Base-by-base conservation (phyloP, 768 basidiomycete species). In the Suillus ampliporus region DNA sequence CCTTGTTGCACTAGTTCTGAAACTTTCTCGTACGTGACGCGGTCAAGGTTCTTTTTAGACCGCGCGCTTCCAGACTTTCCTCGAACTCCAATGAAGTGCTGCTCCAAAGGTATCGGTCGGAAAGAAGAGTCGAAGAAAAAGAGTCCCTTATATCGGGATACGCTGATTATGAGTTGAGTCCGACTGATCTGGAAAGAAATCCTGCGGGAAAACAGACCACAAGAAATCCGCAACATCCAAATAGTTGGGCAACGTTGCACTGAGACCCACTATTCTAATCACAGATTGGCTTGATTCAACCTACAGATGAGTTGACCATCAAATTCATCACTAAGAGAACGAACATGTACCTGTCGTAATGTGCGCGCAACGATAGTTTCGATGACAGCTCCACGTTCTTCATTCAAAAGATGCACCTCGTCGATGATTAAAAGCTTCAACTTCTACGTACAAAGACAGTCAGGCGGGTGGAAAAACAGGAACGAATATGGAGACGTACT, bases 121-220 rank as follows among this genome's bases (percentile, higher is more conserved):
- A 99, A 99, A 0, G 96, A 97, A 3, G 95, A 90, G 77, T 99
- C 97, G 69, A 99, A 99, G 80, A 90, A 99, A 80, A 99, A 99
- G 4, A 99, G 79, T 17, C 97, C 97, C 51, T 84, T 87, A 61
- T 92, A 83, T 40, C 84, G 87, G 38, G 94, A 94, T 59, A 96
- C 97, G 61, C 96, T 97, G 69, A 21, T 37, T 15, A 58, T 28
- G 57, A 58, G 23, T 34, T 57, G 57, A 58, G 61, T 63, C 47
- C 37, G 52, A 46, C 44, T 44, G 35, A 23, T n/a, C 13, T 21
- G 37, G 21, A 52, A 21, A n/a, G 52, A 28, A 17, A 46, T 38
- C 56, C 15, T 52, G 31, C 17, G 60, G 34, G 57, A 23, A 23
- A 19, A 68, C 79, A 35, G 63, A 96, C 96, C 91, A 85, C 41